Evolutionary conservation across 352 stramenopile genomes (phyloP), one percentile per base, ranked within the genome.

Genomic region (Phytophthora megakarya): DNA sequence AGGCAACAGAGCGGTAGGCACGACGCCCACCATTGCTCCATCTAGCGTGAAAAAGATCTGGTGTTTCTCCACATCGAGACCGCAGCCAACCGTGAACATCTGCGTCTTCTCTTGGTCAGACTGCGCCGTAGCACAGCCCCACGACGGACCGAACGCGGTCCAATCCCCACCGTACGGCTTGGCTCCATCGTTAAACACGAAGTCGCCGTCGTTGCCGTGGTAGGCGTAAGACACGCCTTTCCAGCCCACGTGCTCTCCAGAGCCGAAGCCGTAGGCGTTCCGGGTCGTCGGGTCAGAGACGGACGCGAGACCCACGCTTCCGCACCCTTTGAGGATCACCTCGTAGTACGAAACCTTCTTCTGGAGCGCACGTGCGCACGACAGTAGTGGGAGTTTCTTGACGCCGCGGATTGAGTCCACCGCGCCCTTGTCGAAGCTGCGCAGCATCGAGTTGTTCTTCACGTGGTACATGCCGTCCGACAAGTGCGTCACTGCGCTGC

Each of bases 161-260:
- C 84, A 92, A 54, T 86, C 78, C 6, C 85, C 87, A 47, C 84
- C 85, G 65, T 91, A 92, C 37, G 67, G 54, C 35, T 77, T 81
- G 7, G 76, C 60, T 21, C 87, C 87, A 62, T 90, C 76, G 59
- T 96, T 93, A 46, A 80, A 91, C 21, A 93, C 85, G 61, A 96
- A 92, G 67, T 92, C 84, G 43, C 87, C 87, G 63, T 94, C 85
- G 58, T 93, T 92, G 60, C 82, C 81, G 61, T 96, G 87, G 78
- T 94, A 96, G 46, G 82, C 87, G 58, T 88, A 93, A 11, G 85
- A 89, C 26, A 93, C 59, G 51, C 78, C 76, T 65, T 86, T 91
- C 85, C 84, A 94, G 63, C 87, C 87, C 21, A 96, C 70, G 70
- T 94, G 85, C 38, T 91, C 84, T 53, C 84, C 80, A 30, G 84